Base-by-base conservation (phyloP, 1,284 basidiomycete genomes). In the Cryptococcus hybrid region DNA sequence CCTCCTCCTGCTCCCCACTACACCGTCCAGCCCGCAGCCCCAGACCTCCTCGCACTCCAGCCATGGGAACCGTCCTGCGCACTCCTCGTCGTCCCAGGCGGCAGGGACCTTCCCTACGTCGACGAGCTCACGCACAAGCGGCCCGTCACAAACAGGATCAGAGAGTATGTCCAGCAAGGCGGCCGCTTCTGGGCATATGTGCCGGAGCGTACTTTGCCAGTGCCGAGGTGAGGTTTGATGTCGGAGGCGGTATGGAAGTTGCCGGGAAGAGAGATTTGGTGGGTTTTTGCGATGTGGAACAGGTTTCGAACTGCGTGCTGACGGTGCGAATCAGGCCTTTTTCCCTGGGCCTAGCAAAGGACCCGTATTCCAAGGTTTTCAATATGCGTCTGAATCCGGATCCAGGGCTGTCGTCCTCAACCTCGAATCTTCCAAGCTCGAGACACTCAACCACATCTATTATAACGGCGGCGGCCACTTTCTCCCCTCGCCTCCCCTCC, bases 1-100 rank as follows among this genome's bases (percentile, higher is more conserved):
- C 39, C 77, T 82, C 6, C 70, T 88, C 37, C 83, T 92, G 12
- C 68, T 82, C 7, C 87, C 0, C 83, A 87, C 73, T 93, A 92
- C 74, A 85, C 88, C 12, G 85, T 93, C 40, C 88, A 90, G 59
- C 75, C 84, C 3, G 81, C 92, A 54, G 79, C 84, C 0, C 79
- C 82, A 0, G 77, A 84, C 40, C 72, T 83, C 0, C 79, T 95
- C 7, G 76, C 81, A 0, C 79, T 82, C 0, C 85, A 88, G 55
- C 91, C 91, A 7, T 95, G 92, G 92, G 74, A 84, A 47, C 71
- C 80, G 2, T 82, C 82, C 36, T 92, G 90, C 67, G 86, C 87
- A 3, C 80, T 93, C 1, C 82, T 95, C 5, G 87, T 92, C 49
- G 78, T 94, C 55, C 89, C 88, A 1, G 84, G 84, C 24, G 84